Evolutionary conservation across 176 grass and related monocot genomes (phyloP), one percentile per base, ranked within the genome.

Genomic region (Stipa capillata): DNA sequence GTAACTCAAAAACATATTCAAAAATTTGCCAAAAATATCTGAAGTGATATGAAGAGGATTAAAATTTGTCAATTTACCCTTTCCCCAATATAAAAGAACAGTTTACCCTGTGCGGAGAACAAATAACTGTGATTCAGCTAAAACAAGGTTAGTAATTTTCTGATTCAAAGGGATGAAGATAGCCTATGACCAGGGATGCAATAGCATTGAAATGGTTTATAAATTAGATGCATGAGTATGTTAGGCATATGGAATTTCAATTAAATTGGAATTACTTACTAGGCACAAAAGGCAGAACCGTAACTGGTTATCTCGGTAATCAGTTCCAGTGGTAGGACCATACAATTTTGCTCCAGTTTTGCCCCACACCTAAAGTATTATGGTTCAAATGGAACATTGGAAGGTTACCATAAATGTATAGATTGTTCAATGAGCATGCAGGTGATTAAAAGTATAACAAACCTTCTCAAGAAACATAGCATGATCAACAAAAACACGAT

Each of bases 301-400:
- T 57, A 94, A 80, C 73, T 92, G 91, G 57, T 97, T 97, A 72
- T 97, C 95, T 32, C 68, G 15, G 82, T 78, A 97, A 45, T 97
- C 95, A 71, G 27, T 77, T 84, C 95, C 95, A 74, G 95, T 89
- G 20, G 82, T 83, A 63, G 89, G 95, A 71, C 95, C 95, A 83
- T 97, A 97, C 62, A 97, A 77, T 69, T 97, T 94, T 40, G 87
- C 78, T 51, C 95, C 92, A 29, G 91, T 97, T 74, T 92, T 97
- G 6, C 95, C 95, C 89, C 91, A 92, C 40, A 97, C 89, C 95
- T 97, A 29, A 52, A 88, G 61, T 42, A 73, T 88, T n/a, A n/a
- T n/a, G 18, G 49, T 88, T 80, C 68, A 74, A 60, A 40, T 24
- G 8, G 40, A 73, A 73, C 9, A 65, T 27, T 39, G 31, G 29